Evolutionary conservation across 2,329 filamentous ascomycete species (phyloP), one percentile per base, ranked within the genome.

Genomic region (Fusarium graminum): DNA sequence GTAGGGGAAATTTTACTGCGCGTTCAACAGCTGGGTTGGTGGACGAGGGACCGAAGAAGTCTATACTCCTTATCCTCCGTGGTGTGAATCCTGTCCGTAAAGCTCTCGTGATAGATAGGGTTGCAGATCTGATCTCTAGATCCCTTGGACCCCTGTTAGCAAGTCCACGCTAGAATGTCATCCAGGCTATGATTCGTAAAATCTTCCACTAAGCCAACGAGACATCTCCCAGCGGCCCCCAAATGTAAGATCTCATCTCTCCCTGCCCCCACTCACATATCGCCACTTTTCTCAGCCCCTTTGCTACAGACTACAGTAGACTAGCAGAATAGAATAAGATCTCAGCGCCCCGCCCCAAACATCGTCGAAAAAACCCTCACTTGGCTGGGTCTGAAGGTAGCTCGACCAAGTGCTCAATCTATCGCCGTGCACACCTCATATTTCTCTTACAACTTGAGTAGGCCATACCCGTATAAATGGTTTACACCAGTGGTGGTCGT

Each of bases 361-460:
- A 9, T 29, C 28, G 8, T 16, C 1, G 7, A 17, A n/a, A 17
- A 36, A 36, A 5, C 8, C 32, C 32, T 36, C 16, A 5, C 1
- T 36, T 16, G 6, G 2, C 10, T 10, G 8, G 10, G 10, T n/a
- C 16, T 4, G 6, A 17, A 7, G 4, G 8, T n/a, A 5, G 7
- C 34, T 16, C 3, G 34, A 4, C 6, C 1, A 17, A 36, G 34
- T n/a, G 14, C 9, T 10, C 7, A 8, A n/a, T 4, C 34, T n/a
- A 10, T 19, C 8, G 32, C 19, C 7, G 50, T 54, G 52, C 34
- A 54, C 16, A 13, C 19, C 0, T 54, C 52, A 3, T 54, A 54
- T 3, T 51, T 54, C n/a, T 55, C 44, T 0, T 55, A 51, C 17
- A 51, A 14, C 3, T 19, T 51, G 1, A 51, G 36, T 11, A 55